Conservation (phyloP, 495 filamentous ascomycete species). For the Xylaria longipes region DNA sequence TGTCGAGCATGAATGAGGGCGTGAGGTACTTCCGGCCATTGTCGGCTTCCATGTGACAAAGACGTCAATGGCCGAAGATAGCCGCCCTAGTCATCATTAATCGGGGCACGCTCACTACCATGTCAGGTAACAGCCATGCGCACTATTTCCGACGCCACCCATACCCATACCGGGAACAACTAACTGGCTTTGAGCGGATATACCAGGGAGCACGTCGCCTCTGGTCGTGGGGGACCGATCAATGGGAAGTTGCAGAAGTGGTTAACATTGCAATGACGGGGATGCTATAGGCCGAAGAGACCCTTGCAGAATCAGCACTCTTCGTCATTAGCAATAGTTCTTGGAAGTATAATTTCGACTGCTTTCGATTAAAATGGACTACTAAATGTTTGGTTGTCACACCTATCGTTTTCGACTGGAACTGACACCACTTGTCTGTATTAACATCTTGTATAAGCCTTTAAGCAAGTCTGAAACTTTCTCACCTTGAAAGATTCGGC, state of each 20-base stretch:
- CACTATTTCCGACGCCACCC: slow-evolving; percentile 27
- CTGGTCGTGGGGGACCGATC: background rate
- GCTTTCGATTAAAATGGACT: background rate
- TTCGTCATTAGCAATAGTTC: slow-evolving; percentile 3
- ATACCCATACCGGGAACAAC: background rate
- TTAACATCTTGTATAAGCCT: background rate
- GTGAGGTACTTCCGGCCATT: slow-evolving; percentile 13
- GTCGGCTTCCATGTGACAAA: slow-evolving; percentile 7
- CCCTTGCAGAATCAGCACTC: background rate
- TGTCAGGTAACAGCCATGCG: background rate
- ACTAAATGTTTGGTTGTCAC: background rate
- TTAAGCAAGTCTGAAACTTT: background rate
- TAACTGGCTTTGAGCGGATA: slow-evolving; percentile 6
- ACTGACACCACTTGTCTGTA: background rate
- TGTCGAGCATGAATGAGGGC: background rate
- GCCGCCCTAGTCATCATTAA: slow-evolving; percentile 1
- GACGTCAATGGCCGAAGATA: slow-evolving; percentile 27
- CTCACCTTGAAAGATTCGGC: background rate
- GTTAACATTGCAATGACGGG: background rate
- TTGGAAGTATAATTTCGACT: background rate
- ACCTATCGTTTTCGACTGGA: background rate
- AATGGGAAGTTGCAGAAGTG: slow-evolving; percentile 1
- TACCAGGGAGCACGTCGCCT: background rate
- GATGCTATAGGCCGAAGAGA: background rate
- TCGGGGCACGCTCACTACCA: background rate